phyloP scores from a whole-genome alignment of 768 basidiomycete genomes.

The Termitomyces sp. region DNA sequence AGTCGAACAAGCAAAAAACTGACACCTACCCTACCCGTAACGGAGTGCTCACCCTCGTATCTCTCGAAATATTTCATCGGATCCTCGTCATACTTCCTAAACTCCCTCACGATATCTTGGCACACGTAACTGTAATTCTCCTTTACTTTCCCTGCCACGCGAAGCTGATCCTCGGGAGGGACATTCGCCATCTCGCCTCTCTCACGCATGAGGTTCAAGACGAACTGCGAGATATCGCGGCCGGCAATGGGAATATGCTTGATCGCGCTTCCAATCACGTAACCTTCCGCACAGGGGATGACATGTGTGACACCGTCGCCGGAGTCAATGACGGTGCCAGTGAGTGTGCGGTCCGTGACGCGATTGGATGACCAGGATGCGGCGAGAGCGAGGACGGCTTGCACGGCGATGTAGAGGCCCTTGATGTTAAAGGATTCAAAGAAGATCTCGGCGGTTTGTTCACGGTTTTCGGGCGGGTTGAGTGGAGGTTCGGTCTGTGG shows the following conservation, averaged over 20 bases:
- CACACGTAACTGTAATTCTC: conserved; percentile 98
- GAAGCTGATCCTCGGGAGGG: conserved; percentile 91
- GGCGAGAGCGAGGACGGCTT: conserved; percentile 96
- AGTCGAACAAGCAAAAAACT: not conserved
- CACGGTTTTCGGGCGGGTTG: conserved; percentile 96
- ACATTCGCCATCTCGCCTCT: conserved; percentile 88
- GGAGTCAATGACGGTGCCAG: conserved; percentile 97
- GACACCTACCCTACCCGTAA: conserved; percentile 75
- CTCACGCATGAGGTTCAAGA: conserved; percentile 92
- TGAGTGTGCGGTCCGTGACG: conserved; percentile 85
- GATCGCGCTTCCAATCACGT: conserved; percentile 98
- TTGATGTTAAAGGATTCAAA: conserved; percentile 99
- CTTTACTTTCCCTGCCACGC: conserved; percentile 90
- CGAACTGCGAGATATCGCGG: conserved; percentile 94
- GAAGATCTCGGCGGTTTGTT: conserved; percentile 99
- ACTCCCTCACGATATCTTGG: conserved; percentile 98
- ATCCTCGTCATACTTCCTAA: conserved; percentile 95
- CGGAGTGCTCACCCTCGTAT: conserved; percentile 89
- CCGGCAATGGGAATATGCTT: conserved; percentile 99
- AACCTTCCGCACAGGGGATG: conserved; percentile 93
- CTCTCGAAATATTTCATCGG: conserved; percentile 93
- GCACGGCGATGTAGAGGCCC: conserved; percentile 97
- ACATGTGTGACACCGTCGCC: conserved; percentile 99
- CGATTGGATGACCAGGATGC: conserved; percentile 94
- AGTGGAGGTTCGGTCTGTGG: conserved; percentile 95